Evolutionary conservation across 257 asterid genomes (phyloP).

Genomic region (Penstemon barbatus): DNA sequence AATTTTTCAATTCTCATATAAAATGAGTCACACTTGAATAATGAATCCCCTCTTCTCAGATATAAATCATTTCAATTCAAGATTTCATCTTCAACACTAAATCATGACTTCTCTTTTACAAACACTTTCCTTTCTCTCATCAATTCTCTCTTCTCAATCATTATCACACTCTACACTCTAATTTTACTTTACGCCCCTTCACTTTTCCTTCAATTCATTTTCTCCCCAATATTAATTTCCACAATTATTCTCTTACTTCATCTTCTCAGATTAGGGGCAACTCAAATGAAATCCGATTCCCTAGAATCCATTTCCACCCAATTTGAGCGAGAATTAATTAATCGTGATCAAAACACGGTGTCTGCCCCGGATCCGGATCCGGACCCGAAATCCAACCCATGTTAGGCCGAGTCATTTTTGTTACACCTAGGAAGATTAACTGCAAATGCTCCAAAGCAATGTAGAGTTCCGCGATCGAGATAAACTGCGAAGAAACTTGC

Average conservation of each 20-base stretch:
- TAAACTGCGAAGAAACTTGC: too few species aligned
- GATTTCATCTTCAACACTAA: too few species aligned
- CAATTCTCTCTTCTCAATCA: slow-evolving; percentile 52
- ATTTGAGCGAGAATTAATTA: not conserved
- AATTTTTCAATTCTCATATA: too few species aligned
- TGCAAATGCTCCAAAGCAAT: too few species aligned
- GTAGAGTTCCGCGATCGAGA: too few species aligned
- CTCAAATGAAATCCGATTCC: slow-evolving; percentile 32
- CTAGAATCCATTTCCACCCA: slow-evolving; percentile 7
- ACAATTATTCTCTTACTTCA: slow-evolving; percentile 55
- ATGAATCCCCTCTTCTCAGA: too few species aligned
- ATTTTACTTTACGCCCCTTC: slow-evolving; percentile 61
- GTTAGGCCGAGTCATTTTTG: slow-evolving; percentile 40
- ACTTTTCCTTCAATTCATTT: slow-evolving; percentile 28
- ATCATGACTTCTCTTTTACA: not conserved
- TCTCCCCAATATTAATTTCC: slow-evolving; percentile 60
- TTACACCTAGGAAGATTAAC: too few species aligned
- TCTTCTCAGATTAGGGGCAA: slow-evolving; percentile 67
- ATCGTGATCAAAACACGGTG: slow-evolving; percentile 16
- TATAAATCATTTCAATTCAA: too few species aligned
- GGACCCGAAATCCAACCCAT: not conserved
- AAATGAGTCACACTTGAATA: too few species aligned
- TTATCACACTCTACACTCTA: slow-evolving; percentile 57
- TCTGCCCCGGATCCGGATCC: slow-evolving; percentile 7
- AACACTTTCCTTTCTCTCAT: slow-evolving; percentile 31